A percentile compares a stretch with the other conserved stretches of the same genome.
These are phyloP conservation scores for Galerina marginata DNA, from an alignment of 768 basidiomycete species.

Conservation along the genomic window DNA sequence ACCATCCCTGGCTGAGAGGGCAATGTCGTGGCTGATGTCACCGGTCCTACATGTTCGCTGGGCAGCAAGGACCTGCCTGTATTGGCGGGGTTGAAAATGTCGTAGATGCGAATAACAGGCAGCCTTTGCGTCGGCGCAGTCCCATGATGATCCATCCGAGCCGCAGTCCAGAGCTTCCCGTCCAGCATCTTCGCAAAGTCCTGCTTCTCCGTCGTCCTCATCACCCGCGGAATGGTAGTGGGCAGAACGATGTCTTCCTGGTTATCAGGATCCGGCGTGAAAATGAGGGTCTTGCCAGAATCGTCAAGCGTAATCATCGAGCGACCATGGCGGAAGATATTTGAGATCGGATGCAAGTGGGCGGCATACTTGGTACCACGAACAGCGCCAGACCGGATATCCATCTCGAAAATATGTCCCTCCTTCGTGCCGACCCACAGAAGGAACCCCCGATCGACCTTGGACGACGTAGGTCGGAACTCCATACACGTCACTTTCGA, in stretches of 20 bases:
- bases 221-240: constrained; percentile 57
- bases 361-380: constrained; percentile 61
- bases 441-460: constrained; percentile 60
- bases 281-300: constrained; percentile 80
- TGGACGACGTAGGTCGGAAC: constrained; percentile 59
- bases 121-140: constrained; percentile 45
- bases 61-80: constrained; percentile 61
- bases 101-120: constrained; percentile 84
- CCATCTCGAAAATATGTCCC: constrained; percentile 84
- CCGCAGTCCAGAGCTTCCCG: constrained; percentile 85
- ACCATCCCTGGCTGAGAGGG: constrained; percentile 69
- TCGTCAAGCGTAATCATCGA: constrained; percentile 88
- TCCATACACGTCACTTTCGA: constrained; percentile 77
- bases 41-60: constrained; percentile 76
- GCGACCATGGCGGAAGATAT: constrained; percentile 74
- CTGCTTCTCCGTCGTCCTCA: constrained; percentile 80
- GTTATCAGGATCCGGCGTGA: constrained; percentile 51
- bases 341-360: constrained; percentile 69
- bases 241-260: constrained; percentile 51
- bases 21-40: constrained; percentile 80
- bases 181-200: constrained; percentile 78
- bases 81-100: constrained; percentile 66
- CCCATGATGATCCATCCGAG: constrained; percentile 55
- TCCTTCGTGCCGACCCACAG: constrained; percentile 93
- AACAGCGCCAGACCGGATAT: constrained; percentile 65